A percentile compares a stretch with the other conserved stretches of the same genome.
phyloP scores from a whole-genome alignment of 2,329 filamentous ascomycete genomes.

The Domatiomyces globalis region DNA sequence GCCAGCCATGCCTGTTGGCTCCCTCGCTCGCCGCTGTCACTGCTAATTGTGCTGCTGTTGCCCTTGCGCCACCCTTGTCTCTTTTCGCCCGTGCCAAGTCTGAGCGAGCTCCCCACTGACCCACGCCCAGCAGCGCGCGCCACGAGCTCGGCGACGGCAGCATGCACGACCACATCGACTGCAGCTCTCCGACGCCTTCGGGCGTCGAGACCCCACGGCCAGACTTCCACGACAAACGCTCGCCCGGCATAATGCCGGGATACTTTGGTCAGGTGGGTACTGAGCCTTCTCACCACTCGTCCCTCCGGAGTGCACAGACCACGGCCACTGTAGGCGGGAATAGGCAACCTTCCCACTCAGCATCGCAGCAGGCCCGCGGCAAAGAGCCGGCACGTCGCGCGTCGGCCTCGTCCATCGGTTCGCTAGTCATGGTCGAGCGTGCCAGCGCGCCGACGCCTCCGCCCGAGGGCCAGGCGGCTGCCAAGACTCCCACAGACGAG shows the following conservation, averaged over 20 bases:
- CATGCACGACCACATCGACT: constrained; percentile 41
- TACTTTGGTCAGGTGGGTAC: constrained; percentile 99
- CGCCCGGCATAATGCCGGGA: constrained; percentile 85
- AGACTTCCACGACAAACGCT: constrained; percentile 83
- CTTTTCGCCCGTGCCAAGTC: background rate
- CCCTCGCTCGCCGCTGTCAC: background rate
- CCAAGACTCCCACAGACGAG: constrained; percentile 20
- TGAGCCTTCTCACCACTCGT: constrained; percentile 48
- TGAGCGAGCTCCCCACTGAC: constrained; percentile 6
- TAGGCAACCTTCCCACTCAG: constrained; percentile 6
- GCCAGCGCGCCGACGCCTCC: constrained; percentile 20
- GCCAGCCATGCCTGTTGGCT: background rate
- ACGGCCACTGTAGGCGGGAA: constrained; percentile 18
- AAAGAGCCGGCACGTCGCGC: constrained; percentile 15
- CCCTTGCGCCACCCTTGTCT: too few relatives aligned
- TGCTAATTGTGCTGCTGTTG: background rate
- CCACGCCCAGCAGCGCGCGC: constrained; percentile 13
- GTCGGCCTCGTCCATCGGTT: constrained; percentile 26
- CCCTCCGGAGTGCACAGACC: constrained; percentile 27
- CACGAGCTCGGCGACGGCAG: constrained; percentile 27
- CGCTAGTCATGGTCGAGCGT: constrained; percentile 30
- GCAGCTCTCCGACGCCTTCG: constrained; percentile 69
- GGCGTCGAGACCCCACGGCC: constrained; percentile 87
- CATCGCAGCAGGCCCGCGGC: constrained; percentile 18
- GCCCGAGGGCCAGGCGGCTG: constrained; percentile 16